phyloP scores from a whole-genome alignment of 140 eudicot genomes.

The Ambrosia hybrid region DNA sequence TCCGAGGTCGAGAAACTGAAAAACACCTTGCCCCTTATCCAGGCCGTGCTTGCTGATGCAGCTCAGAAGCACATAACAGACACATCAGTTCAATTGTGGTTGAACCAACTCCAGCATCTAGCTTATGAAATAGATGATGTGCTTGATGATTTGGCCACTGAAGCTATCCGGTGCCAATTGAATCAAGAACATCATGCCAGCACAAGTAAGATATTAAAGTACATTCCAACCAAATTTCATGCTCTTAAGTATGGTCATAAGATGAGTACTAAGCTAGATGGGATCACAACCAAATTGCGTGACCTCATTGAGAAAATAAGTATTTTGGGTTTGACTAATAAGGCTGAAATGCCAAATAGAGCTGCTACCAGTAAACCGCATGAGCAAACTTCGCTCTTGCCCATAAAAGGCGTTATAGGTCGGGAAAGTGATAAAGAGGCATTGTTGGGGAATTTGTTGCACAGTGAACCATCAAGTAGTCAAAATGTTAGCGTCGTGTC shows the following conservation, averaged over 20 bases:
- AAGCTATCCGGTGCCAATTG: not conserved
- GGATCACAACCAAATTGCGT: constrained; percentile 20
- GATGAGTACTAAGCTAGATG: constrained; percentile 25
- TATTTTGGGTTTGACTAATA: constrained; percentile 17
- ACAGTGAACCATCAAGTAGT: not conserved
- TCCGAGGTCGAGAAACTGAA: constrained; percentile 1
- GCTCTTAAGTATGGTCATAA: constrained; percentile 2
- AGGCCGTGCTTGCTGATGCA: constrained; percentile 14
- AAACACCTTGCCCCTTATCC: not conserved
- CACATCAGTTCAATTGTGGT: not conserved
- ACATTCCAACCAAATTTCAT: constrained; percentile 12
- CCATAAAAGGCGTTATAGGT: constrained; percentile 16
- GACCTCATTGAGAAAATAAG: constrained; percentile 5
- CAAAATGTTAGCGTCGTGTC: constrained; percentile 18
- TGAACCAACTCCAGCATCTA: constrained; percentile 10
- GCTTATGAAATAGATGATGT: constrained; percentile 26
- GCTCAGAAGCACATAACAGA: constrained; percentile 9
- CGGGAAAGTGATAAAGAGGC: constrained; percentile 37
- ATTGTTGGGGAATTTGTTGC: constrained; percentile 20
- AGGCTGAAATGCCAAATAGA: not conserved
- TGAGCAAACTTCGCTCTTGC: constrained; percentile 25
- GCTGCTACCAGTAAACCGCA: not conserved
- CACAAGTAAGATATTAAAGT: constrained; percentile 4
- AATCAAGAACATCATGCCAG: not conserved
- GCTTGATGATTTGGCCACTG: constrained; percentile 11